Evolutionary conservation across 257 asterid species (phyloP).

Genomic region (Asclepias syriaca): DNA sequence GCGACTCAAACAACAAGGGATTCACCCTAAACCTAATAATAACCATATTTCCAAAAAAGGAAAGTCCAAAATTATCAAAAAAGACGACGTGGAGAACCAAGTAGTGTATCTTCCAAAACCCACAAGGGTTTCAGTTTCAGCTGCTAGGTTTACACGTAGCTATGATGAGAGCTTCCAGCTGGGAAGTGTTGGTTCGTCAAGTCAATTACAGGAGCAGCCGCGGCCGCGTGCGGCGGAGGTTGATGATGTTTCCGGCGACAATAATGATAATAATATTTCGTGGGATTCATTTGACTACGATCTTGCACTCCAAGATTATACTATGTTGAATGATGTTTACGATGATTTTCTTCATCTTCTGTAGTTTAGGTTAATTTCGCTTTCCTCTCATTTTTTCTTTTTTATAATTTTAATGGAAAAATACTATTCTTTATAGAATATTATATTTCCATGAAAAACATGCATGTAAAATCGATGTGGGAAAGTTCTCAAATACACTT

Average conservation of each 20-base stretch:
- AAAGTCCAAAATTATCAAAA: background rate
- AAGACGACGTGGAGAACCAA: background rate
- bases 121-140: constrained; percentile 32
- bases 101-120: constrained; percentile 43
- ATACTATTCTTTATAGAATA: too few species aligned
- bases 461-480: too few species aligned
- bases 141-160: constrained; percentile 25
- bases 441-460: too few species aligned
- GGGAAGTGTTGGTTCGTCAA: background rate
- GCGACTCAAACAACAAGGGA: constrained; percentile 26
- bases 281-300: constrained; percentile 26
- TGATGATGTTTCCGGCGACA: background rate
- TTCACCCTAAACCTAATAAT: constrained; percentile 22
- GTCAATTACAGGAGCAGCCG: background rate
- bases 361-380: background rate
- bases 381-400: too few species aligned
- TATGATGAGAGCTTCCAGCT: background rate
- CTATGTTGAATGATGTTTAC: constrained; percentile 42
- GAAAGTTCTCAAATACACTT: too few species aligned
- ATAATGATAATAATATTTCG: background rate
- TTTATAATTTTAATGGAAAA: too few species aligned
- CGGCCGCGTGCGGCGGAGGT: background rate
- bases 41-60: background rate
- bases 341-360: constrained; percentile 61
- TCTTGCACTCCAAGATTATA: constrained; percentile 16